phyloP scores from a whole-genome alignment of 2,329 filamentous ascomycete genomes.

The Didymella arachidicola region DNA sequence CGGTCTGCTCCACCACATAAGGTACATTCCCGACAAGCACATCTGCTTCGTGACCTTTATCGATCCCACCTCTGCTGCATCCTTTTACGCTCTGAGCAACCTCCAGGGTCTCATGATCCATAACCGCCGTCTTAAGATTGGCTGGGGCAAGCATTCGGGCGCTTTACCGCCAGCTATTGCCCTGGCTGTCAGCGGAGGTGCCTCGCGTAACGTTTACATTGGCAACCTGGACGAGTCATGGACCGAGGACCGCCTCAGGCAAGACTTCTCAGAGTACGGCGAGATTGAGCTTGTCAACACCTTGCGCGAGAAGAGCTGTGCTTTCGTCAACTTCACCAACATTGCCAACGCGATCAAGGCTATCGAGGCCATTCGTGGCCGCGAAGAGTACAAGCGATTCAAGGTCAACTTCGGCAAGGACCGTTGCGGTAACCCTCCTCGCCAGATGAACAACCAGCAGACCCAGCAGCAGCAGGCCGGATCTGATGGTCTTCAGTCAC shows the following conservation, averaged over 20 bases:
- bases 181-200: conserved; percentile 92
- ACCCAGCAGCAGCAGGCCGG: conserved; percentile 72
- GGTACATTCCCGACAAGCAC: conserved; percentile 99
- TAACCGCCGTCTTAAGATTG: conserved; percentile 96
- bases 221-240: conserved; percentile 97
- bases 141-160: conserved; percentile 98
- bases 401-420: conserved; percentile 99
- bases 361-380: conserved; percentile 92
- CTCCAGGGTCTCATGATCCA: conserved; percentile 99
- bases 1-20: conserved; percentile 94
- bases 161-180: conserved; percentile 95
- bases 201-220: conserved; percentile 98
- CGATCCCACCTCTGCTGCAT: conserved; percentile 95
- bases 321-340: conserved; percentile 99
- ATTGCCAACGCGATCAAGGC: conserved; percentile 99
- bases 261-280: conserved; percentile 96
- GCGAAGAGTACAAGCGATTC: conserved; percentile 97
- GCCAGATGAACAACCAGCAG: conserved; percentile 73
- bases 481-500: conserved; percentile 64
- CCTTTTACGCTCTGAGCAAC: conserved; percentile 97
- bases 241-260: conserved; percentile 93
- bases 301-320: conserved; percentile 97
- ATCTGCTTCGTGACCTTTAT: conserved; percentile 99
- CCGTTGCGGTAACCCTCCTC: conserved; percentile 92
- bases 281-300: conserved; percentile 98